Evolutionary conservation across 179 eudicot species (phyloP).

Genomic region (Beta macrorhiza): DNA sequence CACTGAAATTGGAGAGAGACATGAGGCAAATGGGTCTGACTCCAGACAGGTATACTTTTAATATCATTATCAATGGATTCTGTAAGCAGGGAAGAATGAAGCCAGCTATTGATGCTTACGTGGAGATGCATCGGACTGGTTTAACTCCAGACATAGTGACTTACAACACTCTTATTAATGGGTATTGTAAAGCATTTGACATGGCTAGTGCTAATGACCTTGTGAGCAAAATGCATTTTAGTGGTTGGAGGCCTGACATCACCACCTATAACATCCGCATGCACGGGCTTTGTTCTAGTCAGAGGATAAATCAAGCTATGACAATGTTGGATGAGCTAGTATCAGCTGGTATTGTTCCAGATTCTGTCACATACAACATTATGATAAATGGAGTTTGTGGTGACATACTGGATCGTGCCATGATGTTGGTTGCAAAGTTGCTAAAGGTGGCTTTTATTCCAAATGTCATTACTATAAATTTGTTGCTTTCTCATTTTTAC

Average conservation of each 20-base stretch:
- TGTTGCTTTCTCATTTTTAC: conserved; percentile 73
- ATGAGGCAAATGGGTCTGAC: conserved; percentile 72
- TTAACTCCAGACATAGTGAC: conserved; percentile 75
- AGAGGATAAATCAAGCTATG: conserved; percentile 63
- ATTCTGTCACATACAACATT: conserved; percentile 83
- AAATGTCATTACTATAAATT: conserved; percentile 67
- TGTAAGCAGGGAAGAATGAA: conserved; percentile 74
- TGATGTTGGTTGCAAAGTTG: conserved; percentile 73
- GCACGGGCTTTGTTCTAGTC: conserved; percentile 64
- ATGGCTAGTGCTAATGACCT: conserved; percentile 55
- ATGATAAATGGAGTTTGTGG: conserved; percentile 75
- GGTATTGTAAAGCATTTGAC: conserved; percentile 74
- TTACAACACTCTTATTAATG: conserved; percentile 82
- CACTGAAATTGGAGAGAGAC: conserved; percentile 64
- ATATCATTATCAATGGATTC: conserved; percentile 76
- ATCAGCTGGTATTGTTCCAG: conserved; percentile 66
- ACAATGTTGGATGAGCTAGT: conserved; percentile 73
- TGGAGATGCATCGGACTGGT: conserved; percentile 62
- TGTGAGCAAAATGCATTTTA: conserved; percentile 47
- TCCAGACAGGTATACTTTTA: conserved; percentile 69
- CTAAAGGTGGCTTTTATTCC: conserved; percentile 91
- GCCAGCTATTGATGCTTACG: conserved; percentile 59
- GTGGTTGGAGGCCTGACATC: conserved; percentile 78
- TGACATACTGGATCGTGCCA: conserved; percentile 77
- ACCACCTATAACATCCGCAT: conserved; percentile 80